Evolutionary conservation across 1,284 basidiomycete genomes (phyloP).

Genomic region (Leccinum solheimii): DNA sequence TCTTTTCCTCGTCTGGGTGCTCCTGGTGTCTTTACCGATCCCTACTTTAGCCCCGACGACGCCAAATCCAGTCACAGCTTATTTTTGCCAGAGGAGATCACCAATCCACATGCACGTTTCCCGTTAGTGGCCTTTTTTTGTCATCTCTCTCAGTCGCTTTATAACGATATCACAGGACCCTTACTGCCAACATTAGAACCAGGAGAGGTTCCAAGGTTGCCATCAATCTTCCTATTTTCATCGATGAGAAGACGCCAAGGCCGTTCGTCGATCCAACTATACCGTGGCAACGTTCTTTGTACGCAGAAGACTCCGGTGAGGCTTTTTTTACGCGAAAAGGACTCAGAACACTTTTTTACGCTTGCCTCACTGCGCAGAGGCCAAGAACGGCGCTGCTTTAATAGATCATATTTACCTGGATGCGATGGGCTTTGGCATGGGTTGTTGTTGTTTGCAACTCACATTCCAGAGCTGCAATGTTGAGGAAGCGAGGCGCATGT

Average conservation of each 20-base stretch:
- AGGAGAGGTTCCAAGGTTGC: conserved; percentile 92
- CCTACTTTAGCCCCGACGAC: conserved; percentile 70
- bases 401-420: conserved; percentile 97
- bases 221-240: conserved; percentile 93
- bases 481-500: conserved; percentile 86
- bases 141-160: background rate
- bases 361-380: conserved; percentile 53
- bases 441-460: conserved; percentile 96
- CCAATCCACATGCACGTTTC: conserved; percentile 96
- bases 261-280: conserved; percentile 92
- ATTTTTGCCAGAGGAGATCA: conserved; percentile 95
- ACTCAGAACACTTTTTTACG: conserved; percentile 13
- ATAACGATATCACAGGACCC: conserved; percentile 58
- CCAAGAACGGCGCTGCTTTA: conserved; percentile 83
- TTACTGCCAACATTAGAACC: conserved; percentile 93
- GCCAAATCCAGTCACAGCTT: conserved; percentile 87
- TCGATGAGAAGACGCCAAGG: conserved; percentile 83
- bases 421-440: conserved; percentile 99
- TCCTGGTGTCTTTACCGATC: conserved; percentile 90
- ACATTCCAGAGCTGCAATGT: conserved; percentile 98
- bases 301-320: conserved; percentile 77
- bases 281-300: conserved; percentile 79
- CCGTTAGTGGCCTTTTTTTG: conserved; percentile 63
- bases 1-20: conserved; percentile 94
- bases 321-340: conserved; percentile 4